Base-by-base conservation (phyloP, 805 yeast species). In the Starmera amethionina region DNA sequence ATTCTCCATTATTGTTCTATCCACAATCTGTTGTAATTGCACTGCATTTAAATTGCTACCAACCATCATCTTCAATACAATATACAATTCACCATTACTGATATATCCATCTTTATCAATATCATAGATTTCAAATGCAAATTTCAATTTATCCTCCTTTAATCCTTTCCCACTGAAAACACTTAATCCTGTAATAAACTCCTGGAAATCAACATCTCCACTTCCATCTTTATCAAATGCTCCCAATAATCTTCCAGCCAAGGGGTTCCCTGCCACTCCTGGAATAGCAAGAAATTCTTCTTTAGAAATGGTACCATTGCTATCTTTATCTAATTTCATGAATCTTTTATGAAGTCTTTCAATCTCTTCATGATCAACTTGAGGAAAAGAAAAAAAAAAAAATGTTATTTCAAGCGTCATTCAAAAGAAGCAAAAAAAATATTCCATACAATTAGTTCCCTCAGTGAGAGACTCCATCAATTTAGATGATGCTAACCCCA, bases 41-140 rank as follows among this genome's bases (percentile, higher is more conserved):
- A 76, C 77, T 43, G 85, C 95, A 46, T 78, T 82, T 42, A 94
- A 64, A 54, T 93, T 88, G 50, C 78, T 81, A 2, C 97, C 98
- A 25, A 94, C 98, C 98, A 93, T 93, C 76, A 86, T 84, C 62
- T 93, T 85, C 64, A 93, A 68, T 33, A 93, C 97, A 33, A 90
- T 70, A 54, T 82, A 93, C 42, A 93, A 62, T 62, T 93, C 99
- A 19, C 98, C 99, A 56, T 90, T 90, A 3, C 97, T 89, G 31
- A 93, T 86, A 57, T 56, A 88, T 0, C 98, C 98, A 58, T 93
- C 99, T 41, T 87, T 72, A 61, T 93, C 99, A 46, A 93, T 87
- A 57, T 93, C 99, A 56, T 93, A 93, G 15, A 93, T 87, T 54
- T 80, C 84, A 64, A 93, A 93, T 10, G 96, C 93, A 66, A 94